Base-by-base conservation (phyloP, 495 filamentous ascomycete genomes). In the Penicillium egyptiacum region DNA sequence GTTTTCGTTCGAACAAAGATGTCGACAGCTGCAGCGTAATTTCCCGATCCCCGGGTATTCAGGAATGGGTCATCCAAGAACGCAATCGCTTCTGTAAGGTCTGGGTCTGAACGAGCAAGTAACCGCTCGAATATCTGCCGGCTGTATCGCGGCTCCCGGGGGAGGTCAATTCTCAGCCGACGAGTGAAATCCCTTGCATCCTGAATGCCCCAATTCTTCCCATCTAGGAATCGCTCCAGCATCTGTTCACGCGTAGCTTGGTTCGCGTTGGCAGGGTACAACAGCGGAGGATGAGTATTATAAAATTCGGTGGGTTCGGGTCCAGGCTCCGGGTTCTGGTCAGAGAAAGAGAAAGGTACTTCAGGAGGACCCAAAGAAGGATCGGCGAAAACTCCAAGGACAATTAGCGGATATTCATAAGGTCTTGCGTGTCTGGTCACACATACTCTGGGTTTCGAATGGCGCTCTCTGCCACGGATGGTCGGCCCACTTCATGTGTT, bases 51-150 rank as follows among this genome's bases (percentile, higher is more conserved):
- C 5, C 51, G 62, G 26, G 64, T 68, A 50, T 79, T 79, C 31
- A 81, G 47, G 26, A 64, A 64, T 0, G 65, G 66, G 48, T 83
- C 78, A 42, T 76, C 72, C 25, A 81, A 48, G 37, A 81, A 81
- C 9, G 61, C 50, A n/a, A 74, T 55, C 0, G 74, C 62, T 55
- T 72, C 64, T 10, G 16, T 68, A 33, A 58, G 65, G 16, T 61
- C 50, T 8, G 31, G 46, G 4, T 42, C 40, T 4, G 59, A 60
- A 8, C 51, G 59, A 25, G 60, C 50, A 14, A 76, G 61, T 39
- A 81, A 55, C 9, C 69, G 67, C 42, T 68, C 48, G 55, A 81
- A 77, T 19, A 76, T 73, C 48, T 73, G 55, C 11, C 68, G 71
- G 53, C 76, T 78, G 53, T 72, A 76, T n/a, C 35, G 61, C 2